phyloP scores from a whole-genome alignment of 2,329 filamentous ascomycete genomes.

The Ophiocordyceps camponoti-floridani region DNA sequence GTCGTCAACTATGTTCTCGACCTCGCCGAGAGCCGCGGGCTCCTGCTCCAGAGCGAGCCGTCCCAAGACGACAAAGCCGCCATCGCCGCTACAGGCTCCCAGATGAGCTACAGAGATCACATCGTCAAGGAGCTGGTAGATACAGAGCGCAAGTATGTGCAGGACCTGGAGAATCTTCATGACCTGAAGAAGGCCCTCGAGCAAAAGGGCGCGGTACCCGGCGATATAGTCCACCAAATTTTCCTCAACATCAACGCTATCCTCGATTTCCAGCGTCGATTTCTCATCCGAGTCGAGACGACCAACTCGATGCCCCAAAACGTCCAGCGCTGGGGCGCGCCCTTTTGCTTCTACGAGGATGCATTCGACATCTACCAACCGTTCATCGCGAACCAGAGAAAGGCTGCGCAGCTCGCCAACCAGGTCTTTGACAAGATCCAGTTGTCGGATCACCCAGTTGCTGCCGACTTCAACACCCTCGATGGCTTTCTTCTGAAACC shows the following conservation, averaged over 20 bases:
- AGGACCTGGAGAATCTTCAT: conserved; percentile 87
- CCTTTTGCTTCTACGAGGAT: conserved; percentile 72
- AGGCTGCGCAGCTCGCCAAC: conserved; percentile 70
- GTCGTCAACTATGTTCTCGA: conserved; percentile 89
- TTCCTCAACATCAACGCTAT: conserved; percentile 94
- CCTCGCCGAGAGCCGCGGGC: conserved; percentile 59
- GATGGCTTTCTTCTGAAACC: conserved; percentile 91
- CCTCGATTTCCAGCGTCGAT: conserved; percentile 85
- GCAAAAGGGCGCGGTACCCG: conserved; percentile 70
- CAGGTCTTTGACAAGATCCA: conserved; percentile 77
- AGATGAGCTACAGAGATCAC: conserved; percentile 64
- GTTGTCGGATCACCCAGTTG: conserved; percentile 58
- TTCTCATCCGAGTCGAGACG: conserved; percentile 89
- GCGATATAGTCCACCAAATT: conserved; percentile 82
- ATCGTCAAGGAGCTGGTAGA: conserved; percentile 84
- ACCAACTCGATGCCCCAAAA: conserved; percentile 67
- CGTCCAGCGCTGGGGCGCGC: conserved; percentile 83
- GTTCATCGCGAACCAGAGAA: conserved; percentile 92
- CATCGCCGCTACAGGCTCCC: conserved; percentile 33
- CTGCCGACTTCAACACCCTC: conserved; percentile 70
- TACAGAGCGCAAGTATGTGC: conserved; percentile 93
- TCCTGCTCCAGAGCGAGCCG: conserved; percentile 45
- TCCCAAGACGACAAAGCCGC: conserved; percentile 34
- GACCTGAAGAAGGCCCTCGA: conserved; percentile 81
- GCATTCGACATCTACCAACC: conserved; percentile 87